A percentile compares a stretch with the other conserved stretches of the same genome.
Conservation (phyloP, 176 grass and related monocot species). For the Neostapfia colusana region DNA sequence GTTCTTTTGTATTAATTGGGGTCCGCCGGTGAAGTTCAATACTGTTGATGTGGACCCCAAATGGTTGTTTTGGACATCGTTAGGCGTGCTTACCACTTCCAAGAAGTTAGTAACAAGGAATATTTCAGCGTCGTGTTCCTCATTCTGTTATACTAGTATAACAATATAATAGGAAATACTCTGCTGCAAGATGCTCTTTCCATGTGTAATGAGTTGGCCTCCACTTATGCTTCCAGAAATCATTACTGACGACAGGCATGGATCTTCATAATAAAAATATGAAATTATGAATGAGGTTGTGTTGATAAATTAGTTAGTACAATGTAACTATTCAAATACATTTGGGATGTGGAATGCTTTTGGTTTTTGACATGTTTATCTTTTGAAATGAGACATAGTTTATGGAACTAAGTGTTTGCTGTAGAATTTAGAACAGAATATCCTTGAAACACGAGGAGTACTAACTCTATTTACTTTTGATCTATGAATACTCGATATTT, state of each 20-base stretch:
- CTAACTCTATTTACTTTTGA: not conserved
- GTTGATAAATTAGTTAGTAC: not conserved
- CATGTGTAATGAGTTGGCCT: slow-evolving; percentile 22
- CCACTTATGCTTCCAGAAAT: not conserved
- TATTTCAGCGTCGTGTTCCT: not conserved
- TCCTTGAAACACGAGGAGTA: not conserved
- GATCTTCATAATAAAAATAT: not conserved
- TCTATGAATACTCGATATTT: not conserved
- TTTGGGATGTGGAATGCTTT: not conserved
- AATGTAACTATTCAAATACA: slow-evolving; percentile 10
- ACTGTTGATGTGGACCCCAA: not conserved
- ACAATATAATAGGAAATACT: not conserved
- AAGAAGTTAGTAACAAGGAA: slow-evolving; percentile 3
- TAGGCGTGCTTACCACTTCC: not conserved
- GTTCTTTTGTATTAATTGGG: not conserved
- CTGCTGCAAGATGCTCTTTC: not conserved
- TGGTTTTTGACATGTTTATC: slow-evolving; percentile 10
- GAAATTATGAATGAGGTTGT: not conserved
- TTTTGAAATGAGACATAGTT: not conserved
- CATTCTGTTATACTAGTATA: slow-evolving; percentile 3
- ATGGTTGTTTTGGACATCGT: not conserved
- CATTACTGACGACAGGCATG: not conserved
- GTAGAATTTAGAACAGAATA: not conserved
- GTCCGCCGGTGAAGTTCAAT: slow-evolving; percentile 1
- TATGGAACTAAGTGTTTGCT: not conserved